Percentiles rank a stretch among this genome's conserved stretches.
phyloP scores from a whole-genome alignment of 352 stramenopile species.

The Globisporangium okanoganense region DNA sequence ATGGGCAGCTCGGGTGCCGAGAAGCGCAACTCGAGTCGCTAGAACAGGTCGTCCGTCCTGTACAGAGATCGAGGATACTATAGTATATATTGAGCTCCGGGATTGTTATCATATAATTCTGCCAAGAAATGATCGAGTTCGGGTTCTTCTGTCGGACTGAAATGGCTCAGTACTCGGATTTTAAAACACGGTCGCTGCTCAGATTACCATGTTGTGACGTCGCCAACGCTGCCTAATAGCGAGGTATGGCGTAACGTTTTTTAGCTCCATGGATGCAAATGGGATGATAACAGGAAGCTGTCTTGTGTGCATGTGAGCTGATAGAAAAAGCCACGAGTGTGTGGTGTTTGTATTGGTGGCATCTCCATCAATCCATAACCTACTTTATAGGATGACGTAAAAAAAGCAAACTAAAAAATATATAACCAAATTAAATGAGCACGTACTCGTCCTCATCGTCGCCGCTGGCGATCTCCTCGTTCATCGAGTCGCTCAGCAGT shows the following conservation, averaged over 20 bases:
- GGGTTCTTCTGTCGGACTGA: no score
- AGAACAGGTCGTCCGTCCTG: neutral
- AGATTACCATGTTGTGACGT: no score
- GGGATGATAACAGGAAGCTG: no score
- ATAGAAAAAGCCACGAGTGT: neutral
- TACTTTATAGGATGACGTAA: slow-evolving; percentile 1
- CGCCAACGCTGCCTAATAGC: no score
- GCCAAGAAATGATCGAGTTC: no score
- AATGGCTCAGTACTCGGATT: no score
- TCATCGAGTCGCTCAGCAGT: slow-evolving; percentile 13
- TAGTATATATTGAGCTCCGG: neutral
- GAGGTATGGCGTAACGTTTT: no score
- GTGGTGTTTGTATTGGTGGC: neutral
- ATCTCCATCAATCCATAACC: neutral
- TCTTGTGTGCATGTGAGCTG: no score
- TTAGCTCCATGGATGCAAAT: no score
- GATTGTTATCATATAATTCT: no score
- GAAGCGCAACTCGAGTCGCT: slow-evolving; percentile 46
- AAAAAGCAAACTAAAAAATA: neutral
- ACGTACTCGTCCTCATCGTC: slow-evolving; percentile 16
- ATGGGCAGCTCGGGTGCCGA: slow-evolving; percentile 39
- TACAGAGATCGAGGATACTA: no score
- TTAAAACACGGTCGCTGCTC: no score
- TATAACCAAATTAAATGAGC: slow-evolving; percentile 10
- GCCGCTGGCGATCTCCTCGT: slow-evolving; percentile 15